Evolutionary conservation across 495 filamentous ascomycete species (phyloP), one percentile per base, ranked within the genome.

Genomic region (Letharia lupina): DNA sequence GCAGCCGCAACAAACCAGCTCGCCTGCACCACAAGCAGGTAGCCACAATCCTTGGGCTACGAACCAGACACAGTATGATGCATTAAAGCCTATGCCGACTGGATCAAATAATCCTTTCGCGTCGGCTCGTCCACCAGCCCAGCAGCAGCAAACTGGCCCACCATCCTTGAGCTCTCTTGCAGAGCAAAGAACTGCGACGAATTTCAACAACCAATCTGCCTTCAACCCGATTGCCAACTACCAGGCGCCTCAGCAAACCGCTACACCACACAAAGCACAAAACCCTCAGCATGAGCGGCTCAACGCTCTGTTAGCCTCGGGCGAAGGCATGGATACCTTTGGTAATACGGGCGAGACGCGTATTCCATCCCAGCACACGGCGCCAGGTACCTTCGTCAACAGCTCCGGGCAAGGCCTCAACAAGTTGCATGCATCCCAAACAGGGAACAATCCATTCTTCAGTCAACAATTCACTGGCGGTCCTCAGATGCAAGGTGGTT

Each of bases 81-180:
- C 76, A 41, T 70, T 82, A 52, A 79, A 80, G 63, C 80, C 81
- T 20, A 78, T 83, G 71, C 76, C 89, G 2, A 97, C 93, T 35
- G 93, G 93, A 60, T 97, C 93, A 0, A 98, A 97, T 78, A 98
- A 98, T 70, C 93, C 93, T 42, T 98, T 98, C 72, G 93, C 93
- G 8, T 77, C 81, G 33, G 70, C 77, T 37, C 83, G 83, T 15
- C 84, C 84, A 69, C 76, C 83, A 73, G 68, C 79, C 78, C 79
- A 79, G 33, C 80, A 79, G 50, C 79, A 83, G 45, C 69, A 79
- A 33, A 79, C 81, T 12, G 78, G 84, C n/a, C 85, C 83, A 67
- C 84, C 84, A 23, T 82, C 85, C 40, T 80, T 92, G 60, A 84
- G 85, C 74, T 84, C 85, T 15, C 81, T 95, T 23, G 81, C 85